A percentile compares a stretch with the other conserved stretches of the same genome.
phyloP scores from a whole-genome alignment of 2,329 filamentous ascomycete genomes.

The Verruconis gallopava region DNA sequence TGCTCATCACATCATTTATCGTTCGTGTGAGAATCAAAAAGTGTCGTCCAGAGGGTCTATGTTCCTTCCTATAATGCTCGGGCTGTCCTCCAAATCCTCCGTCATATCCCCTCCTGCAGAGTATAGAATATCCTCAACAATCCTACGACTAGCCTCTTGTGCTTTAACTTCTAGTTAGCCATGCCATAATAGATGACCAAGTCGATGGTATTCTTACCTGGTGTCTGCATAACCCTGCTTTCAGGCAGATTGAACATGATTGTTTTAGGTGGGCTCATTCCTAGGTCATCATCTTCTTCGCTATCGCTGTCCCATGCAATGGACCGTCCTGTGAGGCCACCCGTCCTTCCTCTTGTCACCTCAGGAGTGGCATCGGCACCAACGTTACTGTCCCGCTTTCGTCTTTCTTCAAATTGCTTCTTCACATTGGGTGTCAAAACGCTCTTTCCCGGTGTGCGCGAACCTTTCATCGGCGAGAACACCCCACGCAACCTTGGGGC shows the following conservation, averaged over 20 bases:
- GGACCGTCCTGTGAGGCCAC: not conserved
- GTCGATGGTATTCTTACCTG: constrained; percentile 41
- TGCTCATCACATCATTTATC: no score
- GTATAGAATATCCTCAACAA: constrained; percentile 66
- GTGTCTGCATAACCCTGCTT: constrained; percentile 66
- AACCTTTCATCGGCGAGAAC: constrained; percentile 55
- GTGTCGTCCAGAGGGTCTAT: constrained; percentile 33
- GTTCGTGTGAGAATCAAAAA: no score
- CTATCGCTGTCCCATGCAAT: constrained; percentile 51
- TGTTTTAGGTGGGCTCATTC: constrained; percentile 83
- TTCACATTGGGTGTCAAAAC: constrained; percentile 59
- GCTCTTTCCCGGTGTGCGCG: constrained; percentile 70
- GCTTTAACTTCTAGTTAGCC: constrained; percentile 33
- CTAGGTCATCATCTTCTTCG: constrained; percentile 38
- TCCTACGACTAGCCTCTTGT: constrained; percentile 65
- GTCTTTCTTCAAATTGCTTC: constrained; percentile 18
- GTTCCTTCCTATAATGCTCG: constrained; percentile 33
- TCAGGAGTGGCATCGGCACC: constrained; percentile 4
- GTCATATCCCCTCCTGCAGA: constrained; percentile 54
- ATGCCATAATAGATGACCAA: constrained; percentile 1
- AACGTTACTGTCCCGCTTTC: constrained; percentile 1
- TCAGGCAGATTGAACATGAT: constrained; percentile 75
- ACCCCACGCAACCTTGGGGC: constrained; percentile 75
- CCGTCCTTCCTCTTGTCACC: not conserved
- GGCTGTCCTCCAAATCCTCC: constrained; percentile 34